phyloP scores from a whole-genome alignment of 1,284 basidiomycete species.

The Apiotrichum mycotoxinovorans region DNA sequence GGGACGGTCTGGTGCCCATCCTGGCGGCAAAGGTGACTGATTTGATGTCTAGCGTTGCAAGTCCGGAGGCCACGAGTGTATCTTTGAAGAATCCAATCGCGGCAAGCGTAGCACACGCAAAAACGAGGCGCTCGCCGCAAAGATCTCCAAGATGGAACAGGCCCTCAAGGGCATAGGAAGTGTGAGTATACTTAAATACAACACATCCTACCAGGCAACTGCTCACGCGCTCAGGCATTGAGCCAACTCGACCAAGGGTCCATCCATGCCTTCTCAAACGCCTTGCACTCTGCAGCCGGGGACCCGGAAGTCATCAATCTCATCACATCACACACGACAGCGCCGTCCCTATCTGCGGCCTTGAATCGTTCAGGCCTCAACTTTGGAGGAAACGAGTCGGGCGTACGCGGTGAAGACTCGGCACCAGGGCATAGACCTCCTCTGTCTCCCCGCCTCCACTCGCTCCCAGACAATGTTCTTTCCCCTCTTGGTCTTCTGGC shows the following conservation, averaged over 20 bases:
- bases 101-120: conserved; percentile 85
- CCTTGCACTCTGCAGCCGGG: conserved; percentile 32
- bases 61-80: conserved; percentile 79
- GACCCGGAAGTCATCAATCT: conserved; percentile 69
- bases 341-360: conserved; percentile 32
- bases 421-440: conserved; percentile 35
- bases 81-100: conserved; percentile 91
- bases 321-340: conserved; percentile 64
- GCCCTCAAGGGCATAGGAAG: conserved; percentile 63
- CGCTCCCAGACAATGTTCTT: conserved; percentile 81
- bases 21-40: conserved; percentile 4
- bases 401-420: conserved; percentile 14
- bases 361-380: conserved; percentile 28
- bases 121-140: conserved; percentile 78
- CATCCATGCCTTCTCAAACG: conserved; percentile 51
- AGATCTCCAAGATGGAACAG: conserved; percentile 87
- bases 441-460: conserved; percentile 73
- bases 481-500: conserved; percentile 87
- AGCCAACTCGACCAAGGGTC: conserved; percentile 65
- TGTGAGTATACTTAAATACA: conserved; percentile 21
- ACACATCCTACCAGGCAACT: background rate
- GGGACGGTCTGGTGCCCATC: conserved; percentile 2
- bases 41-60: conserved; percentile 50
- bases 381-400: conserved; percentile 10
- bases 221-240: conserved; percentile 49